Evolutionary conservation across 2,329 filamentous ascomycete genomes (phyloP).

Genomic region (Thielaviopsis euricoi): DNA sequence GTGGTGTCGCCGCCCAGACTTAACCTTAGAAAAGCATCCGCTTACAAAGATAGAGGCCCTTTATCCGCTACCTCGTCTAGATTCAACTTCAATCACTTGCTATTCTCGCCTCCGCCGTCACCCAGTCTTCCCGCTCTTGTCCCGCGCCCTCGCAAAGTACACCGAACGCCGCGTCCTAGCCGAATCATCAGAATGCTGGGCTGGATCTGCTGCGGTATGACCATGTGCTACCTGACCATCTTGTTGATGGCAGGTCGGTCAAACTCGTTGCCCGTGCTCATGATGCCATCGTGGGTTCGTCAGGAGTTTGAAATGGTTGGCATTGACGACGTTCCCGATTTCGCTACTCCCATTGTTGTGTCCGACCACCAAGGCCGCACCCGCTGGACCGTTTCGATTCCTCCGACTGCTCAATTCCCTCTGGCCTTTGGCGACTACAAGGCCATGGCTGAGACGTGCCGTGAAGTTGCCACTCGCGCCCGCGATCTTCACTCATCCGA

Average conservation of each 20-base stretch:
- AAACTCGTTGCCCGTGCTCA: slow-evolving; percentile 16
- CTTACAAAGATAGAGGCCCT: slow-evolving; percentile 39
- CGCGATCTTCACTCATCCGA: slow-evolving; percentile 23
- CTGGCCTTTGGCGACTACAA: slow-evolving; percentile 48
- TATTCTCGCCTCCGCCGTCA: slow-evolving; percentile 52
- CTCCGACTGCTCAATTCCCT: slow-evolving; percentile 48
- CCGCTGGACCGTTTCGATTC: slow-evolving; percentile 73
- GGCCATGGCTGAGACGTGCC: slow-evolving; percentile 51
- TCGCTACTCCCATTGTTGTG: slow-evolving; percentile 56
- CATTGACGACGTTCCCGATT: slow-evolving; percentile 48
- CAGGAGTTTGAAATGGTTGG: slow-evolving; percentile 51
- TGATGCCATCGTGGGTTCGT: slow-evolving; percentile 14
- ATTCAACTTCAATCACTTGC: slow-evolving; percentile 50
- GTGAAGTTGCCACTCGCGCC: slow-evolving; percentile 44
- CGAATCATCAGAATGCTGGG: slow-evolving; percentile 39
- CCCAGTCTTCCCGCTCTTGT: slow-evolving; percentile 53
- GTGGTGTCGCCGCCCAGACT: slow-evolving; percentile 37
- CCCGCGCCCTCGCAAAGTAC: slow-evolving; percentile 46
- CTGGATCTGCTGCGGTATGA: slow-evolving; percentile 33
- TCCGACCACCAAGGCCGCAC: slow-evolving; percentile 45
- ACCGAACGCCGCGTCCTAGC: slow-evolving; percentile 37
- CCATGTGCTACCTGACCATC: slow-evolving; percentile 32
- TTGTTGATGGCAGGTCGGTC: slow-evolving; percentile 17
- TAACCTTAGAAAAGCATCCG: slow-evolving; percentile 41
- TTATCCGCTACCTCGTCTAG: slow-evolving; percentile 44